Percentiles rank a stretch among this genome's conserved stretches.
phyloP scores from a whole-genome alignment of 2,329 filamentous ascomycete genomes.

The Didymella glomerata region DNA sequence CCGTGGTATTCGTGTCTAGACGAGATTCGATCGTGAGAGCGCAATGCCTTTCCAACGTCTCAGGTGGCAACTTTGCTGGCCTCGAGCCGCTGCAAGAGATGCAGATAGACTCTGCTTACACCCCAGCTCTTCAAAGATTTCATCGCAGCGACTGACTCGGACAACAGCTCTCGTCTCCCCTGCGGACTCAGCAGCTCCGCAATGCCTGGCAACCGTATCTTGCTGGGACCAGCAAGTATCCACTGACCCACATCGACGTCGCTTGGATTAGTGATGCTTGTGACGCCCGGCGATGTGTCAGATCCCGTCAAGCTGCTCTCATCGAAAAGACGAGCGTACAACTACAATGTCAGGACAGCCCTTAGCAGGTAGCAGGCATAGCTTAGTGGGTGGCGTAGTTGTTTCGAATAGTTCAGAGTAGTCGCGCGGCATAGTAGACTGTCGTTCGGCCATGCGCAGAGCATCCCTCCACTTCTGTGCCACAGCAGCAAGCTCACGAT shows the following conservation, averaged over 20 bases:
- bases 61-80: background rate
- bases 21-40: background rate
- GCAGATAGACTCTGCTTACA: background rate
- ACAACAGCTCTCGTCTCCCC: background rate
- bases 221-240: background rate
- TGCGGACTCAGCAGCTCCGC: background rate
- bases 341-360: background rate
- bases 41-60: background rate
- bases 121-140: background rate
- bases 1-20: background rate
- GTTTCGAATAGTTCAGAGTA: constrained; percentile 10
- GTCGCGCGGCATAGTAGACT: constrained; percentile 9
- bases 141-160: background rate
- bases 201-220: background rate
- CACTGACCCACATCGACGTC: background rate
- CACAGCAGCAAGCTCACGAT: background rate
- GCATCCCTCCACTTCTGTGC: background rate
- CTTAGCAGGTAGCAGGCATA: background rate
- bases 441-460: constrained; percentile 4
- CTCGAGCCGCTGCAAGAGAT: background rate
- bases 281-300: background rate
- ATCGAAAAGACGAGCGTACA: background rate
- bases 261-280: background rate
- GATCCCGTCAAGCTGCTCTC: background rate
- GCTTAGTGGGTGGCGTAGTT: constrained; percentile 13